phyloP scores from a whole-genome alignment of 1,284 basidiomycete genomes.

The Coriolopsis trogii region DNA sequence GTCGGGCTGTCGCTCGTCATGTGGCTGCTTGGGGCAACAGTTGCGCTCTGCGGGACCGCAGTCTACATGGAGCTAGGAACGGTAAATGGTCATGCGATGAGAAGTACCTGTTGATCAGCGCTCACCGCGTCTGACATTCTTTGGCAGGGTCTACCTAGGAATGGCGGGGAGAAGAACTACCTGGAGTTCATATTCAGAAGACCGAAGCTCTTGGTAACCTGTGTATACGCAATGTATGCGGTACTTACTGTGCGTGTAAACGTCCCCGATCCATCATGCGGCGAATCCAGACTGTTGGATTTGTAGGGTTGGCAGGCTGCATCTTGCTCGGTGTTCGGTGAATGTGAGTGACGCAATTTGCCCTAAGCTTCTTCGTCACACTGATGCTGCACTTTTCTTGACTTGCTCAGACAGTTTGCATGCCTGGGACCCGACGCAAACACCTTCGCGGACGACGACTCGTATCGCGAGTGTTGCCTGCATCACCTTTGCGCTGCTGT shows the following conservation, averaged over 20 bases:
- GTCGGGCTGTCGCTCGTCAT: conserved; percentile 64
- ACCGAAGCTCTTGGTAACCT: conserved; percentile 65
- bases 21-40: conserved; percentile 70
- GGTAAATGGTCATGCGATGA: conserved; percentile 43
- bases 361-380: not conserved
- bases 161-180: conserved; percentile 80
- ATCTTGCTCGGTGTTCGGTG: conserved; percentile 64
- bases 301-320: conserved; percentile 56
- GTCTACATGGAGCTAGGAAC: conserved; percentile 79
- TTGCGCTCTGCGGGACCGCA: conserved; percentile 65
- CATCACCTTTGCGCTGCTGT: conserved; percentile 55
- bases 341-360: conserved; percentile 44
- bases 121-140: too few relatives aligned
- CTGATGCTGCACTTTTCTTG: not conserved
- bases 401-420: conserved; percentile 52
- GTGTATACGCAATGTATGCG: conserved; percentile 61
- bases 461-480: conserved; percentile 46
- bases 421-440: conserved; percentile 37
- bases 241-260: conserved; percentile 52
- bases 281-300: not conserved
- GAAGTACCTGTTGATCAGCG: too few relatives aligned
- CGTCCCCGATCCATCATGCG: not conserved
- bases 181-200: conserved; percentile 69
- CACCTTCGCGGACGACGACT: conserved; percentile 23
- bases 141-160: conserved; percentile 65